A percentile compares a stretch with the other conserved stretches of the same genome.
phyloP scores from a whole-genome alignment of 192 early-diverging fungal species.

The Mortierella antarctica region DNA sequence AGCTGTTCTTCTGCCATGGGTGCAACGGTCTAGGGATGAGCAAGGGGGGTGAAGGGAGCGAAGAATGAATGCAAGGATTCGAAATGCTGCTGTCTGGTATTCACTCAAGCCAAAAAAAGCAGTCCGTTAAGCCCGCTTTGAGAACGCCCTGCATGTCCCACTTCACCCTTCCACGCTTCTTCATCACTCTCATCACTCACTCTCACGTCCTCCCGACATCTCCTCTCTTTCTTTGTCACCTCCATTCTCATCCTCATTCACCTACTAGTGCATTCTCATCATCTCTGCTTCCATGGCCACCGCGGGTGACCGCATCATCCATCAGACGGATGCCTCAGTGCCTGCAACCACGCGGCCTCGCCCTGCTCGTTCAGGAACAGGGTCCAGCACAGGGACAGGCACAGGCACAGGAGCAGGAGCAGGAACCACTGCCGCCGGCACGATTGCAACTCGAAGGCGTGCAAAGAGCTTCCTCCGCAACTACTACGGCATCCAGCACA shows the following conservation, averaged over 20 bases:
- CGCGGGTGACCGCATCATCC: not conserved
- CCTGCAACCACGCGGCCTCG: not conserved
- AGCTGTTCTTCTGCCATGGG: conserved; percentile 52
- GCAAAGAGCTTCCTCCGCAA: conserved; percentile 67
- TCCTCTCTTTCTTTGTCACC: not conserved
- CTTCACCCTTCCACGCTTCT: not conserved
- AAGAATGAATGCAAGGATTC: not conserved
- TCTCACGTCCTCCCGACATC: not conserved
- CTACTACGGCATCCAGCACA: conserved; percentile 57
- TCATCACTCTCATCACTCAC: conserved; percentile 10
- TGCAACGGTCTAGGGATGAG: not conserved
- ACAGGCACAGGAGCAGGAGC: not conserved
- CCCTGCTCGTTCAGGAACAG: not conserved
- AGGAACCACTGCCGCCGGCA: not conserved
- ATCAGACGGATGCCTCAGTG: conserved; percentile 8
- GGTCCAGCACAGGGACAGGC: conserved; percentile 1
- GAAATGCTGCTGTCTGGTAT: not conserved
- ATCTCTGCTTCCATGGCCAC: no score
- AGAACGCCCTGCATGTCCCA: not conserved
- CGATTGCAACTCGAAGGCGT: conserved; percentile 37
- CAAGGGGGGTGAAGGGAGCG: not conserved
- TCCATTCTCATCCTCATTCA: no score
- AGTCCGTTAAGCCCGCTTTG: not conserved
- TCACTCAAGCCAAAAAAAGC: not conserved
- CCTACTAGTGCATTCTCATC: no score